Base-by-base conservation (phyloP, 2,329 filamentous ascomycete genomes). In the Xylogone sp. region DNA sequence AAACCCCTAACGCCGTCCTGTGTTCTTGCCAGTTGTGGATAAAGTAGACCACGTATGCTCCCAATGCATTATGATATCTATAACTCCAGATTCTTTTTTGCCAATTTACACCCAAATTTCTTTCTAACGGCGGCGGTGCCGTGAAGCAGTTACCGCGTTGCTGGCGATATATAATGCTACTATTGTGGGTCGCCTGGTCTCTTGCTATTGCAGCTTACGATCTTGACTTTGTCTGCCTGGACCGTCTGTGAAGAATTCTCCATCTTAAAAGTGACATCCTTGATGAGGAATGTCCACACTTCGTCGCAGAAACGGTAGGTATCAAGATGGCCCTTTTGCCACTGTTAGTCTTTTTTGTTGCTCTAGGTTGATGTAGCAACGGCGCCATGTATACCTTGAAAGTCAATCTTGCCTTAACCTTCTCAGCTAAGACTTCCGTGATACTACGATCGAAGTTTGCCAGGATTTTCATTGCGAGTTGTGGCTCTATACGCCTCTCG, bases 261-360 rank as follows among this genome's bases (percentile, higher is more conserved):
- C 75, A 97, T 87, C 75, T 99, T 99, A 76, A 99, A 97, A n/a
- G 86, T 91, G 51, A 97, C 92, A 60, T 97, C 94, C 73, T 97
- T 97, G 73, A 99, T 96, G 53, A 99, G 82, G 71, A 99, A 99
- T 1, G 94, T 99, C 94, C 94, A 99, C 53, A 99, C 94, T 75
- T 99, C 94, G 73, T 99, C 94, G 76, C 94, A 99, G 80, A 99
- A 99, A 62, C 94, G 88, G 76, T 99, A 99, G 16, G 94, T 97
- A 69, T 97, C 92, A 57, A 99, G 85, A 67, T 95, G 94, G 45
- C 94, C 94, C 93, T 97, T 62, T 45, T 51, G 50, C 46, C 34
- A 27, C 45, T n/a, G 54, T 63, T 56, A 65, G 59, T 57, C 50
- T 46, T 22, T 27, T 43, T 13, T 20, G 20, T 19, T 22, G 21